Evolutionary conservation across 768 basidiomycete species (phyloP), one percentile per base, ranked within the genome.

Genomic region (Pulveroboletus sp.): DNA sequence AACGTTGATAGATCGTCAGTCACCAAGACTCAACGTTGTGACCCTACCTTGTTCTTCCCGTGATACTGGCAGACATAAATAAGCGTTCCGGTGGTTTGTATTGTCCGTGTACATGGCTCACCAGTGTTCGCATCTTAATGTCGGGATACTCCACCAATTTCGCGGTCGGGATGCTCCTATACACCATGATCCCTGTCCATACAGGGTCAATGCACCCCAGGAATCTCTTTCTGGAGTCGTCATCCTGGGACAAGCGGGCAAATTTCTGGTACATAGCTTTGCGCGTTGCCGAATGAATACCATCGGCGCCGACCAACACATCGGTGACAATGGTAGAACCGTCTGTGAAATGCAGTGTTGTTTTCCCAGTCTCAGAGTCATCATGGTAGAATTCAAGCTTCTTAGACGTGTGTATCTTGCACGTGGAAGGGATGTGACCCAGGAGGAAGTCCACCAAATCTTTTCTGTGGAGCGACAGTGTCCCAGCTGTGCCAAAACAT

Each of bases 301-400:
- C 76, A 49, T 78, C 76, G 5, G 71, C 65, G 2, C 72, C 75
- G 8, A 77, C 54, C 29, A 78, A 60, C 9, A 77, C 46, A 45
- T 78, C 74, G 27, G 72, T 73, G 0, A 53, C 53, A 4, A 64
- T 63, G 2, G 52, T 60, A 14, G 64, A 62, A 5, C 70, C 73
- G n/a, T 77, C 70, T 0, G 61, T 47, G 45, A 77, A 78, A 13
- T 59, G 49, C 7, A 78, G 47, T 1, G 39, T 48, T 10, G 72
- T 65, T 22, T 60, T 58, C 4, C 61, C 56, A 0, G 47, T 56
- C 7, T 40, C 35, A 11, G 70, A 51, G 31, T 50, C 3, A 13
- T 46, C 35, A n/a, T 65, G 46, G 39, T 71, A 74, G 1, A 57
- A 61, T 14, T 54, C 19, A 3, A 76, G 63, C 26, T 64, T 67